These are phyloP conservation scores for Rhynchosporium secalis DNA, from an alignment of 2,329 filamentous ascomycete genomes.

Conservation along the genomic window DNA sequence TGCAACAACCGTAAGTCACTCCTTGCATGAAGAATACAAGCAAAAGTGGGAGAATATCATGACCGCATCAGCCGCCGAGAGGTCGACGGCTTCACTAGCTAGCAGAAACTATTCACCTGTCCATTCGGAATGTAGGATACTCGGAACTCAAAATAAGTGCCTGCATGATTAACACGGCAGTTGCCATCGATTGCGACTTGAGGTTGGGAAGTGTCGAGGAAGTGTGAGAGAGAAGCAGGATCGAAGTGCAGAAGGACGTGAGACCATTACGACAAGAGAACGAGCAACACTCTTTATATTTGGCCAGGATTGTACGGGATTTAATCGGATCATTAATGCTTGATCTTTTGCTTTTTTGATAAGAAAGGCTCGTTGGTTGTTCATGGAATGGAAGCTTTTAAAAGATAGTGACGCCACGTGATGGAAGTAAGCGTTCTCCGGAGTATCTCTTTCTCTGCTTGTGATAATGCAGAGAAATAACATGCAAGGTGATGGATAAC, in stretches of 20 bases:
- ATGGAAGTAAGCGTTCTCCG: background rate
- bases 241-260: conserved; percentile 4
- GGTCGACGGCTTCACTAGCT: background rate
- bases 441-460: too few species aligned
- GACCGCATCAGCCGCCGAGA: background rate
- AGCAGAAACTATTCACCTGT: background rate
- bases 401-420: background rate
- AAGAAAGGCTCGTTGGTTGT: background rate
- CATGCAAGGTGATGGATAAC: too few species aligned
- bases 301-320: background rate
- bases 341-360: background rate
- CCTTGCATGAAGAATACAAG: background rate
- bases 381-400: background rate
- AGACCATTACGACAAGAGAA: background rate
- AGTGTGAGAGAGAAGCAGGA: conserved; percentile 3
- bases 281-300: background rate
- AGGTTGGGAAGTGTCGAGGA: too few species aligned
- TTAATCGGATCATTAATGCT: conserved; percentile 5
- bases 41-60: conserved; percentile 9
- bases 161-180: conserved; percentile 1
- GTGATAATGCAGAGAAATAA: too few species aligned
- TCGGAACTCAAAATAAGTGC: background rate
- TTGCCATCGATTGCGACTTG: background rate
- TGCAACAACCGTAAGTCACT: background rate
- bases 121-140: background rate